These are phyloP conservation scores for Colletotrichum liriopes DNA, from an alignment of 2,329 filamentous ascomycete genomes.

Conservation along the genomic window DNA sequence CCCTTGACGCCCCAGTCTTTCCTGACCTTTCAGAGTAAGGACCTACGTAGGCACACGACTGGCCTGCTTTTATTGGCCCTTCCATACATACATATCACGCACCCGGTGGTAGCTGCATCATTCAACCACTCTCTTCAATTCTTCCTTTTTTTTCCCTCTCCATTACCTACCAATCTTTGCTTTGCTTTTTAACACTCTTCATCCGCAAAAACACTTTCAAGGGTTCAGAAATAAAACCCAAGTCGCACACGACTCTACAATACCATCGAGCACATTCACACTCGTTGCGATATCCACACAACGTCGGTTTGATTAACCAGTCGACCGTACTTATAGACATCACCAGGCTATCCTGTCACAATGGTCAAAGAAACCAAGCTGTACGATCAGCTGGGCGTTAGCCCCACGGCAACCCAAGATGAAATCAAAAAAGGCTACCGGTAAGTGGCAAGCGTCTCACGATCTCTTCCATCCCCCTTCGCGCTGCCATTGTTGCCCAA, in stretches of 20 bases:
- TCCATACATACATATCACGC: slow-evolving; percentile 43
- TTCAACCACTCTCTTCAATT: slow-evolving; percentile 31
- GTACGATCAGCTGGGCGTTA: slow-evolving; percentile 88
- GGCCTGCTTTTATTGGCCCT: not conserved
- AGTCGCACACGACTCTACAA: not conserved
- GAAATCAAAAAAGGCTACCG: slow-evolving; percentile 98
- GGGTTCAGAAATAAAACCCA: slow-evolving; percentile 20
- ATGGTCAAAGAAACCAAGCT: slow-evolving; percentile 98
- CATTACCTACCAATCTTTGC: not conserved
- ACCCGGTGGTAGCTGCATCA: slow-evolving; percentile 11
- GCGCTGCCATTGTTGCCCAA: slow-evolving; percentile 20
- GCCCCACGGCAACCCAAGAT: slow-evolving; percentile 86
- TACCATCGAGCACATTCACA: slow-evolving; percentile 14
- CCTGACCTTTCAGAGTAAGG: slow-evolving; percentile 27
- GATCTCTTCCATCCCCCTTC: slow-evolving; percentile 5
- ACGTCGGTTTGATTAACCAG: slow-evolving; percentile 14
- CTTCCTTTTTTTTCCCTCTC: slow-evolving; percentile 20
- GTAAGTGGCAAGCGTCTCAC: slow-evolving; percentile 63
- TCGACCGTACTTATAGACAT: slow-evolving; percentile 15
- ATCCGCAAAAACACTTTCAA: slow-evolving; percentile 22
- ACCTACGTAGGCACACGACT: slow-evolving; percentile 12
- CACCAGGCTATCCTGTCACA: slow-evolving; percentile 50
- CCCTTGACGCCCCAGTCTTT: slow-evolving; percentile 23
- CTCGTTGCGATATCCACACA: slow-evolving; percentile 16
- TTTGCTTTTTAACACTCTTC: slow-evolving; percentile 42